Evolutionary conservation across 2,329 filamentous ascomycete genomes (phyloP), one percentile per base, ranked within the genome.

Genomic region (Chaetomium sp.): DNA sequence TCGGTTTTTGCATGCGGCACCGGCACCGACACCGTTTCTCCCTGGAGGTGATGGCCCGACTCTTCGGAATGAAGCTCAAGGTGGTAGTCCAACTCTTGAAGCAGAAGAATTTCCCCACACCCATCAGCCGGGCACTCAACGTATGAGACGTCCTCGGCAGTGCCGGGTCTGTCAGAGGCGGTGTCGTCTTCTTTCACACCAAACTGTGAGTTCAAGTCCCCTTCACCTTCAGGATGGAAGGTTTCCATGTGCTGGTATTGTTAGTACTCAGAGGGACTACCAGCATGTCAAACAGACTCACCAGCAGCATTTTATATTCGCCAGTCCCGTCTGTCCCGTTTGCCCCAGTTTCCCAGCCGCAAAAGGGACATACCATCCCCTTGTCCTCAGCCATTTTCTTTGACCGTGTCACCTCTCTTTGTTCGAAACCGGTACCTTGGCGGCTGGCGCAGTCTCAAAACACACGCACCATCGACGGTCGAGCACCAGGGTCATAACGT

Each of bases 51-150:
- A 1, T 60, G 79, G 9, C 80, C 74, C 3, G 78, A 78, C 71
- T 86, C 84, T 21, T 81, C 80, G 55, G 77, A 72, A 71, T 90
- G 87, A 63, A 88, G 77, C 70, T 88, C 84, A 42, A 88, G 71
- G 71, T 90, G 87, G 53, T 78, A 81, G 19, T 84, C 80, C 42
- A 89, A 76, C 69, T 88, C 84, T 19, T 77, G 74, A 8, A 78
- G 70, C 7, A 79, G 75, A 23, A 89, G 74, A n/a, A 80, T 73
- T 73, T 90, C 87, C 35, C 83, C 84, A 71, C 88, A 91, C 25
- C 80, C 82, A 19, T 84, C 81, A 38, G 82, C 68, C 0, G 84
- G 81, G 69, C 87, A 89, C 50, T 82, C 78, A 25, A 81, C 77
- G 70, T 86, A 86, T 19, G 77, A 64, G 8, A 69, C 67, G 47